Base-by-base conservation (phyloP, 2,329 filamentous ascomycete genomes). In the Penicillium sp. region DNA sequence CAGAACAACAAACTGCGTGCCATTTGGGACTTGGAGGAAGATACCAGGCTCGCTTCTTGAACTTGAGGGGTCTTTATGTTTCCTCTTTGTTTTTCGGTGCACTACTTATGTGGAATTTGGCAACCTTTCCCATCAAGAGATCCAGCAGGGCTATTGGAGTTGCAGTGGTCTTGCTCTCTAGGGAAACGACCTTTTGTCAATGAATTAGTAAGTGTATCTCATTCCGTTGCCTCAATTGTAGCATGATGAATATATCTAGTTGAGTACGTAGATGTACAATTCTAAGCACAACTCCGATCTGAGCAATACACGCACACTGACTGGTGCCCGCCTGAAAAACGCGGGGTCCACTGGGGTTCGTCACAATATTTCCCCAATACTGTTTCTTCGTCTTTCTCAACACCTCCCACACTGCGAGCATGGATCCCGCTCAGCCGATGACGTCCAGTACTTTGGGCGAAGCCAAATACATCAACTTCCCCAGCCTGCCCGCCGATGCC, bases 391-490 rank as follows among this genome's bases (percentile, higher is more conserved):
- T 24, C 5, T 22, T n/a, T 14, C 35, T 13, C 20, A 7, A 24
- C 20, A n/a, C 5, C 18, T 37, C 35, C 1, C 24, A 26, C 24
- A 24, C 11, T 7, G 3, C 10, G 29, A n/a, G 24, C 31, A 67
- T 66, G 60, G 57, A 58, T 39, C 27, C 54, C 31, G 51, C 56
- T 9, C 50, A 56, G 16, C 51, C 58, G 28, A 51, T 44, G n/a
- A 48, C 52, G 39, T 36, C 55, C 18, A 55, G 52, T 35, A 61
- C 65, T 27, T 62, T 69, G 27, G 68, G 72, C 54, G 73, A 75
- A 47, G 64, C 74, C 31, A 73, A 72, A 44, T 83, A 80, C 57
- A 73, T 84, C 51, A 69, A 76, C 51, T 84, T 84, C 59, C 74
- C 75, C 42, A 74, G 76, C 57, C 72, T 77, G 16, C 75, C 73